Percentiles rank a stretch among this genome's conserved stretches.
These are phyloP conservation scores for Heterobasidion occidentale DNA, from an alignment of 1,284 basidiomycete species.

Conservation along the genomic window DNA sequence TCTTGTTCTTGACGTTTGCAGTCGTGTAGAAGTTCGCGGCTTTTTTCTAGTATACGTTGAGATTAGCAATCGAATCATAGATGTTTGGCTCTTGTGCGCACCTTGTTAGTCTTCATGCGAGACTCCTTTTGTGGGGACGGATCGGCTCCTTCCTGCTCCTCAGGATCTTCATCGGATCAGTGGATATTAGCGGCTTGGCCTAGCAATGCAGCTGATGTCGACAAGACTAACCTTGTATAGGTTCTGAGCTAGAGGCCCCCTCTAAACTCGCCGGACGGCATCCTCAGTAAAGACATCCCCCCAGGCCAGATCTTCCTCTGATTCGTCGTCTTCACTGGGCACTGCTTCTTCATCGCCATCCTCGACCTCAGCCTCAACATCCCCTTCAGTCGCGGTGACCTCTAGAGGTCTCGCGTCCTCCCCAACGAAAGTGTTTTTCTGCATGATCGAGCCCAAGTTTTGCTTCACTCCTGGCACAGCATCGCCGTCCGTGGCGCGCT, in stretches of 20 bases:
- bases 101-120: constrained; percentile 89
- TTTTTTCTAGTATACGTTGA: constrained; percentile 51
- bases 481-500: constrained; percentile 3
- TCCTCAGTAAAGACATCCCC: constrained; percentile 58
- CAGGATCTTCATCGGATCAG: constrained; percentile 21
- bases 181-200: constrained; percentile 2
- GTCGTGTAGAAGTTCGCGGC: constrained; percentile 86
- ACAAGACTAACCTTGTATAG: constrained; percentile 6
- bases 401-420: constrained; percentile 65
- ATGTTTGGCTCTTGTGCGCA: constrained; percentile 14
- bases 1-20: constrained; percentile 89
- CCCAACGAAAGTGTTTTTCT: constrained; percentile 77
- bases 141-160: constrained; percentile 29
- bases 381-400: constrained; percentile 27
- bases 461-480: constrained; percentile 55
- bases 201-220: constrained; percentile 6
- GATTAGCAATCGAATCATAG: not conserved
- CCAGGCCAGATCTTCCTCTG: constrained; percentile 46
- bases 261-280: constrained; percentile 17
- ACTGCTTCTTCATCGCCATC: constrained; percentile 23
- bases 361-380: constrained; percentile 18
- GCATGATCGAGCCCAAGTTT: constrained; percentile 69
- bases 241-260: constrained; percentile 11
- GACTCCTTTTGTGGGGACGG: constrained; percentile 44
- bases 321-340: constrained; percentile 24